A percentile compares a stretch with the other conserved stretches of the same genome.
These are phyloP conservation scores for Thalassia testudinum DNA, from an alignment of 116 monocot genomes.

Conservation along the genomic window DNA sequence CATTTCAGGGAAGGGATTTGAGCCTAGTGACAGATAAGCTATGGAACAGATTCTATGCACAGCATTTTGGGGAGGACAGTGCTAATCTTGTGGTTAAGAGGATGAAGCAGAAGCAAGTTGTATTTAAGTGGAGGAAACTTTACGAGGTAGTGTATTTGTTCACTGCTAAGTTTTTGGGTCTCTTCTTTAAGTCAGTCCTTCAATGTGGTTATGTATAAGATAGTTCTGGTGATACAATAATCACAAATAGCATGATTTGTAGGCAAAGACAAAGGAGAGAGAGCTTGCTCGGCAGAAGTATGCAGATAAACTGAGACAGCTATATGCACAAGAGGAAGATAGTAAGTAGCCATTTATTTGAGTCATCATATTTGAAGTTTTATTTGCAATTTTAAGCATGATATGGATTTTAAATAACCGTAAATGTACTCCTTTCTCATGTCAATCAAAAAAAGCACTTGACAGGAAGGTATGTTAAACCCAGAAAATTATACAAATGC, in stretches of 20 bases:
- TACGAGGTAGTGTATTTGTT: constrained; percentile 34
- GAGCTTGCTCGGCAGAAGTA: constrained; percentile 34
- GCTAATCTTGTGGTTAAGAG: constrained; percentile 28
- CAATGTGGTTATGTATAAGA: no score
- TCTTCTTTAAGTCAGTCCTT: no score
- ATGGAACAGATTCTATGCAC: constrained; percentile 78
- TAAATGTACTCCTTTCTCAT: no score
- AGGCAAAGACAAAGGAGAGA: constrained; percentile 68
- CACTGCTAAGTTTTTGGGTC: no score
- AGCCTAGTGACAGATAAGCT: constrained; percentile 58
- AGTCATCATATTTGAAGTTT: no score
- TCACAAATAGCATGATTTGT: not conserved
- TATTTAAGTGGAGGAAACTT: constrained; percentile 57
- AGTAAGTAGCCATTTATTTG: constrained; percentile 43
- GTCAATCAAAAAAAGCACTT: no score
- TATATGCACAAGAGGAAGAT: constrained; percentile 47
- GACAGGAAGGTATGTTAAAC: no score
- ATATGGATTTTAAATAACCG: no score
- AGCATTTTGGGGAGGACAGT: constrained; percentile 55
- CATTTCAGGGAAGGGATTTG: constrained; percentile 55
- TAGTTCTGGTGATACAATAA: no score
- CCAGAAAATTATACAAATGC: no score
- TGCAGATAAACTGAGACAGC: constrained; percentile 36
- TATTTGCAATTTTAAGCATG: no score
- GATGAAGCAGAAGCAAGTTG: constrained; percentile 45